Base-by-base conservation (phyloP, 805 yeast genomes). In the Candida tibetensis region DNA sequence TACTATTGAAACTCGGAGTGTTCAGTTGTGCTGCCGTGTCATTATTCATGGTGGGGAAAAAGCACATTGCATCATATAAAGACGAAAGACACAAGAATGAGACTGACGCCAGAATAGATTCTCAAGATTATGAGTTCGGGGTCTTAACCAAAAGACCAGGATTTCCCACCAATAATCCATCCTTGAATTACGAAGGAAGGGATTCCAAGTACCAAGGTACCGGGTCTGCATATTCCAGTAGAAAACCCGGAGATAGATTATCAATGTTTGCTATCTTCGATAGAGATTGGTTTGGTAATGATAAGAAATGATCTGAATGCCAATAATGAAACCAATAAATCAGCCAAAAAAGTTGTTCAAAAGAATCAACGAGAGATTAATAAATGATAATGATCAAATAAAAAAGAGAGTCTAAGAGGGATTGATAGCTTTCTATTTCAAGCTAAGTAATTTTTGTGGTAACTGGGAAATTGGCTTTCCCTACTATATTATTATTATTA, bases 121-220 rank as follows among this genome's bases (percentile, higher is more conserved):
- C 60, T 21, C 54, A 52, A 22, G 46, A 47, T 5, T 43, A 52
- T 29, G 71, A 66, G 44, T 66, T 64, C 41, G 51, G 49, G n/a
- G 36, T 44, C 18, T 44, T 42, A 3, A 40, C 75, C 1, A 57
- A 65, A 9, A 71, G 71, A 45, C 85, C 84, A 1, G 85, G 85
- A 1, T 71, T 77, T 37, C 82, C 82, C 3, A 37, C 42, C 13
- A 49, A 56, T 38, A 55, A 60, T 36, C 64, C 66, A 5, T 49
- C 51, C 9, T 53, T 60, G 8, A 61, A 57, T 31, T 55, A 62
- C 12, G 64, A 62, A 1, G 63, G 60, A 16, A 63, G 89, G 44
- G 78, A 79, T 45, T 76, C 82, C 37, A 79, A 74, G 49, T 85
- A 72, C 52, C 85, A 81, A 48, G 91, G 89, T 4, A 70, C 82